These are phyloP conservation scores for Penicillium sp. DNA, from an alignment of 2,329 filamentous ascomycete species.

Conservation along the genomic window DNA sequence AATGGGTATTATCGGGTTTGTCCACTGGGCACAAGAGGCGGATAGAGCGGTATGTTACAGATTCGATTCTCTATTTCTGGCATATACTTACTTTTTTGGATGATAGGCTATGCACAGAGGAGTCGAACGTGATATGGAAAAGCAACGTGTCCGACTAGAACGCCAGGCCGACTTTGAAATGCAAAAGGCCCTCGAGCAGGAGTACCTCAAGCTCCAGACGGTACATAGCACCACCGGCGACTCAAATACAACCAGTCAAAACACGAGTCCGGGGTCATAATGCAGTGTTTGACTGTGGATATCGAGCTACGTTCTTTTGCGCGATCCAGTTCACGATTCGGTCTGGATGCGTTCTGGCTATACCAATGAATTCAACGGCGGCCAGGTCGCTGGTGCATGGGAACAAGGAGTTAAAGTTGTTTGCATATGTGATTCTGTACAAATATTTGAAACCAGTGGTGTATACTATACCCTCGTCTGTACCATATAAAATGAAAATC, in stretches of 20 bases:
- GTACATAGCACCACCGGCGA: conserved; percentile 56
- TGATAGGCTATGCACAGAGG: conserved; percentile 85
- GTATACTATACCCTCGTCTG: not conserved
- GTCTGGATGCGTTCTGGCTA: not conserved
- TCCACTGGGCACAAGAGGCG: conserved; percentile 82
- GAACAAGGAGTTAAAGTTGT: conserved; percentile 3
- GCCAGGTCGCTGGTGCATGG: conserved; percentile 1
- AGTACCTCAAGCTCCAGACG: conserved; percentile 85
- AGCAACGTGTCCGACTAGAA: conserved; percentile 85
- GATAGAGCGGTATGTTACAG: conserved; percentile 70
- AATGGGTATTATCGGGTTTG: conserved; percentile 72
- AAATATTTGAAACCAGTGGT: conserved; percentile 5
- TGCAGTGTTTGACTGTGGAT: not conserved
- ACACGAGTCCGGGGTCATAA: conserved; percentile 26
- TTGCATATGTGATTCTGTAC: conserved; percentile 5
- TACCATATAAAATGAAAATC: conserved; percentile 8
- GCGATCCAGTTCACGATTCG: not conserved
- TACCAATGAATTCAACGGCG: not conserved
- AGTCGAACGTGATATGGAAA: conserved; percentile 91
- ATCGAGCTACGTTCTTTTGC: not conserved
- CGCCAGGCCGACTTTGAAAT: conserved; percentile 92
- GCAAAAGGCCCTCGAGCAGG: conserved; percentile 78
- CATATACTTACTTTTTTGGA: conserved; percentile 2
- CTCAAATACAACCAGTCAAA: conserved; percentile 18
- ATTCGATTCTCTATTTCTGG: not conserved